Base-by-base conservation (phyloP, 2,329 filamentous ascomycete species). In the Sclerotinia glacialis region DNA sequence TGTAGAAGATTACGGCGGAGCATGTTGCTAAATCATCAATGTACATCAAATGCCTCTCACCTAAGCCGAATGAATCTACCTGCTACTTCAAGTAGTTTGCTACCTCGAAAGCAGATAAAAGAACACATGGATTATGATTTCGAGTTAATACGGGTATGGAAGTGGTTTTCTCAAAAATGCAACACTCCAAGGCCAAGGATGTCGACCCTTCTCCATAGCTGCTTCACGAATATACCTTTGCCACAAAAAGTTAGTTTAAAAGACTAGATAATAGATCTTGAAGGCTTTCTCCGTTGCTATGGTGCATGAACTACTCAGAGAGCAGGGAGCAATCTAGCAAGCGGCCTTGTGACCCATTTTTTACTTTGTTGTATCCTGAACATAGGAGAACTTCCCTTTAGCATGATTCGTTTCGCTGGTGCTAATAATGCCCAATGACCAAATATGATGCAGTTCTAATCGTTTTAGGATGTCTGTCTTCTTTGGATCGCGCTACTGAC, bases 301-400 rank as follows among this genome's bases (percentile, higher is more conserved):
- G 23, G 26, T 23, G 62, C 26, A 47, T 58, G 42, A 47, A 59
- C 28, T 18, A 40, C 62, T 58, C 16, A 62, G n/a, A 37, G 23
- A 23, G 23, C 28, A 47, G 28, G 61, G 18, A 59, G 18, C 34
- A 47, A 26, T 46, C 53, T 64, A 46, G 53, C 31, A 49, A 65
- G 44, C n/a, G 34, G 14, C 63, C 53, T 59, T 52, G 42, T 59
- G 53, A 65, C 31, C 34, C 44, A 28, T 50, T 34, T n/a, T n/a
- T 34, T 18, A 2, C 42, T 50, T 37, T 40, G n/a, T n/a, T 7
- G 21, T 50, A 58, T 40, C 9, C 18, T 49, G 16, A 23, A 40
- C 6, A n/a, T n/a, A 50, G 31, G 40, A 60, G 5, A 21, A 16
- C 21, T 23, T 44, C 31, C 28, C 21, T 60, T 5, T 14, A 42